Conservation (phyloP, 768 basidiomycete species). For the Podaxis rugospora region DNA sequence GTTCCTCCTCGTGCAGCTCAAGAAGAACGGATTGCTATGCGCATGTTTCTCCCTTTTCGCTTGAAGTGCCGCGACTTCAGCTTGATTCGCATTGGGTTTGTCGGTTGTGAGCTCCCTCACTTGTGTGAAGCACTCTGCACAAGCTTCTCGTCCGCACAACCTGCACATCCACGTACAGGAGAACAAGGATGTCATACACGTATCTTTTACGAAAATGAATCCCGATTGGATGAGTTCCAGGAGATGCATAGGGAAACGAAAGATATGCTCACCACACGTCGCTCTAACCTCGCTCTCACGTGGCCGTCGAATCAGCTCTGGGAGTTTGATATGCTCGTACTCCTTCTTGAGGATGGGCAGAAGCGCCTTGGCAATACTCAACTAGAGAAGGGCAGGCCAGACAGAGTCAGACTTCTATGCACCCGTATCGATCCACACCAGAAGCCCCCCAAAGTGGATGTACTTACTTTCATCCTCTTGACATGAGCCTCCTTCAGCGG, state of each 20-base stretch:
- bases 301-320: conserved; percentile 63
- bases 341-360: conserved; percentile 65
- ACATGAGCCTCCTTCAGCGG: conserved; percentile 46
- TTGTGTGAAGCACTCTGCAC: conserved; percentile 75
- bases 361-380: conserved; percentile 63
- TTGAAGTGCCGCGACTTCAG: conserved; percentile 46
- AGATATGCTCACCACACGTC: conserved; percentile 64
- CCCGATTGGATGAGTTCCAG: not conserved
- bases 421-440: not conserved
- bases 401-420: conserved; percentile 6
- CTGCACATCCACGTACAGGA: conserved; percentile 88
- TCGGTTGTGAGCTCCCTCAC: conserved; percentile 61
- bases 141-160: conserved; percentile 87
- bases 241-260: conserved; percentile 1
- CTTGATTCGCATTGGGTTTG: conserved; percentile 39
- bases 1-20: conserved; percentile 64
- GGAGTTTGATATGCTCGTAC: conserved; percentile 50
- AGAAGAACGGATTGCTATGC: conserved; percentile 68
- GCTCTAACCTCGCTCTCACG: conserved; percentile 81
- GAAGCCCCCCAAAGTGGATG: not conserved
- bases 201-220: conserved; percentile 46
- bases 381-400: conserved; percentile 29
- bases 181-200: conserved; percentile 92
- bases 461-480: conserved; percentile 53
- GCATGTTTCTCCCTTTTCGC: conserved; percentile 55